Conservation (phyloP, 176 grass and related monocot genomes). For the Musa itinerans region DNA sequence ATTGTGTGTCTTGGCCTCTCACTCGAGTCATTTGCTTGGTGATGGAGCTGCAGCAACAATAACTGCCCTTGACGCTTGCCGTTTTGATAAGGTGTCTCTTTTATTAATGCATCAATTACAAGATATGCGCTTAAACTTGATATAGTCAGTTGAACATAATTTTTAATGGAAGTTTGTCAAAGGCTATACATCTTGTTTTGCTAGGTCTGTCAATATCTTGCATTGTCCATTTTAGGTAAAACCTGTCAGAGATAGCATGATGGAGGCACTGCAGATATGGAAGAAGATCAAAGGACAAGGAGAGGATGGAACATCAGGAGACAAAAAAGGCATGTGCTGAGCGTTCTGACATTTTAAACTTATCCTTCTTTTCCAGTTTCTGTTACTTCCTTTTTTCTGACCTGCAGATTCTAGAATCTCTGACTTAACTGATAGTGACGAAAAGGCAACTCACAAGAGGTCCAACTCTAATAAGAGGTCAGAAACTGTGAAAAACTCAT, state of each 20-base stretch:
- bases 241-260: slow-evolving; percentile 94
- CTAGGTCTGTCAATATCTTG: slow-evolving; percentile 1
- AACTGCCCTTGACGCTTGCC: slow-evolving; percentile 71
- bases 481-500: slow-evolving; percentile 36
- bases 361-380: background rate
- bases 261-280: slow-evolving; percentile 73
- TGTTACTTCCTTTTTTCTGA: background rate
- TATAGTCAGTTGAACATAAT: background rate
- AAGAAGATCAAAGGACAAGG: slow-evolving; percentile 52
- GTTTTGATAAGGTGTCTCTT: slow-evolving; percentile 86
- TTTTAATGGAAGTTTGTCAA: background rate
- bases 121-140: background rate
- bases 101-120: background rate
- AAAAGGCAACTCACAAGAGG: slow-evolving; percentile 34
- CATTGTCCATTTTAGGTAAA: slow-evolving; percentile 46
- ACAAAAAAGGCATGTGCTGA: slow-evolving; percentile 40
- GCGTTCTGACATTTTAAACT: background rate
- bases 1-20: slow-evolving; percentile 56
- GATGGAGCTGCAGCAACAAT: slow-evolving; percentile 64
- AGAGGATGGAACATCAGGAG: slow-evolving; percentile 36
- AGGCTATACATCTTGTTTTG: background rate
- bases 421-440: slow-evolving; percentile 45
- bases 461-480: slow-evolving; percentile 23
- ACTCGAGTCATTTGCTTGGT: slow-evolving; percentile 72
- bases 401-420: slow-evolving; percentile 45